phyloP scores from a whole-genome alignment of 2,329 filamentous ascomycete species.

The Talaromyces sp. region DNA sequence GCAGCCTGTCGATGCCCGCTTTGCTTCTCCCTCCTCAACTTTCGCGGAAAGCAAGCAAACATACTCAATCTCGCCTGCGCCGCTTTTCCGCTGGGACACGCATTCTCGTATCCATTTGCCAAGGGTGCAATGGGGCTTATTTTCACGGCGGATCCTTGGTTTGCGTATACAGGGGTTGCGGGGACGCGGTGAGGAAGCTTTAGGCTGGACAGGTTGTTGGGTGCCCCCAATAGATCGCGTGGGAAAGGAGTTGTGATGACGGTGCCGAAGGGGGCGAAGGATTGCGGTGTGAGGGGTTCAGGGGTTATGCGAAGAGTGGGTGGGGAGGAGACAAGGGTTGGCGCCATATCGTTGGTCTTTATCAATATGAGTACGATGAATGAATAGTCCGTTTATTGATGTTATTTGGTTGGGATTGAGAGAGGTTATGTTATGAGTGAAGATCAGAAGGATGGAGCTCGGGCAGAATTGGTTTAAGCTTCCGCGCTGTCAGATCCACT shows the following conservation, averaged over 20 bases:
- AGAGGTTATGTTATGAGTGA: not conserved
- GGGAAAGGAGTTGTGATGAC: conserved; percentile 70
- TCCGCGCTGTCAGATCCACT: not conserved
- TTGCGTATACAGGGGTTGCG: conserved; percentile 60
- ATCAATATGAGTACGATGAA: not conserved
- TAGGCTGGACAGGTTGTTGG: conserved; percentile 45
- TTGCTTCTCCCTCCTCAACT: conserved; percentile 39
- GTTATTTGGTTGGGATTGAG: not conserved
- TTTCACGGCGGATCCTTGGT: conserved; percentile 86
- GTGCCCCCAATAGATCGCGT: conserved; percentile 47
- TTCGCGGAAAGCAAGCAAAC: conserved; percentile 76
- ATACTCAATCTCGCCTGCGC: conserved; percentile 71
- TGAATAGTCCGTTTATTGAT: not conserved
- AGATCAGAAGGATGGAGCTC: not conserved
- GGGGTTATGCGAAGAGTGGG: conserved; percentile 51
- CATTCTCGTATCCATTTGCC: conserved; percentile 62
- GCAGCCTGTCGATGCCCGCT: not conserved
- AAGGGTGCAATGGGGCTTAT: conserved; percentile 76
- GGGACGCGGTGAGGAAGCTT: conserved; percentile 29
- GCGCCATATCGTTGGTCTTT: conserved; percentile 24
- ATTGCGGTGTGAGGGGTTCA: conserved; percentile 61
- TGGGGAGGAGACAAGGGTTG: conserved; percentile 33
- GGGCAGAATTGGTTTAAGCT: not conserved
- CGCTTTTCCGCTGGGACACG: conserved; percentile 39
- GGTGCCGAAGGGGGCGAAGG: conserved; percentile 77